A percentile compares a stretch with the other conserved stretches of the same genome.
Evolutionary conservation across 2,329 filamentous ascomycete genomes (phyloP).

Genomic region (Diplodia mutila): DNA sequence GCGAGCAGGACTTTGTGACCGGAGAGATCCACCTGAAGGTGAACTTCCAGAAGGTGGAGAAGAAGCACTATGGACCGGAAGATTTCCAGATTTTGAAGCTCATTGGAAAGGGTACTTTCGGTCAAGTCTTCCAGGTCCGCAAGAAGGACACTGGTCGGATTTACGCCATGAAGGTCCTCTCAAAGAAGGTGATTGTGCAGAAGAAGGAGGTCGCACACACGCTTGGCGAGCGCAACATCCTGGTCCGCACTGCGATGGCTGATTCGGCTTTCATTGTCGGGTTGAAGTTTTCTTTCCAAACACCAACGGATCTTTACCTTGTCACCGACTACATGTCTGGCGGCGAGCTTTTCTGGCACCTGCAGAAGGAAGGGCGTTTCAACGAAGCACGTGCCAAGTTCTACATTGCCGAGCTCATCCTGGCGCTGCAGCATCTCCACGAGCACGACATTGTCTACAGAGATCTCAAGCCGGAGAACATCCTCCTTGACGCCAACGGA

Average conservation of each 20-base stretch:
- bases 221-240: slow-evolving; percentile 93
- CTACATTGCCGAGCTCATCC: slow-evolving; percentile 96
- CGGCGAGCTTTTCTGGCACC: slow-evolving; percentile 96
- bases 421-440: slow-evolving; percentile 93
- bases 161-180: slow-evolving; percentile 98
- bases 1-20: slow-evolving; percentile 73
- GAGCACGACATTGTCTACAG: slow-evolving; percentile 97
- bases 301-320: slow-evolving; percentile 93
- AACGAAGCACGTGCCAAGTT: slow-evolving; percentile 95
- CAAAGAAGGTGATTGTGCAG: slow-evolving; percentile 99
- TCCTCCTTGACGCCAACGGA: slow-evolving; percentile 92
- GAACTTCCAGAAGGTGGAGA: slow-evolving; percentile 82
- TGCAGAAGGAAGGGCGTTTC: slow-evolving; percentile 96
- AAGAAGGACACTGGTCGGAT: slow-evolving; percentile 96
- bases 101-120: slow-evolving; percentile 97
- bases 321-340: slow-evolving; percentile 99
- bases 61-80: slow-evolving; percentile 88
- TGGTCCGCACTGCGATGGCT: slow-evolving; percentile 92
- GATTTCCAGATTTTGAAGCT: slow-evolving; percentile 96
- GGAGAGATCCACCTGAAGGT: slow-evolving; percentile 91
- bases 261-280: slow-evolving; percentile 98
- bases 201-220: slow-evolving; percentile 99
- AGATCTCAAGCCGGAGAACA: slow-evolving; percentile 97
- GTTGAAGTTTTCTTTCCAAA: slow-evolving; percentile 98
- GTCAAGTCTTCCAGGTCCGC: slow-evolving; percentile 96